These are phyloP conservation scores for Podaxis pistillaris DNA, from an alignment of 768 basidiomycete species.

Conservation along the genomic window DNA sequence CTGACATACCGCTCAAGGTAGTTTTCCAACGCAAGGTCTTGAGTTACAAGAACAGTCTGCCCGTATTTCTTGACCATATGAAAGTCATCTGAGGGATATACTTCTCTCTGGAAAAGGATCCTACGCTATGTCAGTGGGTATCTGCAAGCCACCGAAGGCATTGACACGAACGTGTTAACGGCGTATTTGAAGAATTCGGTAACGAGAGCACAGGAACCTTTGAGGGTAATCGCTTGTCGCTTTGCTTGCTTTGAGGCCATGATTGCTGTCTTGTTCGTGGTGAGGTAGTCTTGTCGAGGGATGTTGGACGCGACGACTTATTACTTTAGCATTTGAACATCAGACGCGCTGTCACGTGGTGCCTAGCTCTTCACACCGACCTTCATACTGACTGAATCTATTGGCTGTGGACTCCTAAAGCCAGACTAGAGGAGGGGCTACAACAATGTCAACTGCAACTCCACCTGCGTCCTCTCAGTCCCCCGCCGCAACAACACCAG, in stretches of 20 bases:
- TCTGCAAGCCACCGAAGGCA: neutral
- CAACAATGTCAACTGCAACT: constrained; percentile 44
- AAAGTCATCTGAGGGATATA: constrained; percentile 98
- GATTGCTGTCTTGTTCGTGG: constrained; percentile 11
- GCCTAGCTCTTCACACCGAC: neutral
- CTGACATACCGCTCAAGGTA: constrained; percentile 75
- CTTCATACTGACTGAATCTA: neutral
- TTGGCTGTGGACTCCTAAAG: neutral
- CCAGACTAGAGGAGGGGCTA: neutral
- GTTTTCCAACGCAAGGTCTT: constrained; percentile 89
- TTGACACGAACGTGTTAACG: constrained; percentile 81
- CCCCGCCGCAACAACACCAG: constrained; percentile 47
- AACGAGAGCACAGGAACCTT: constrained; percentile 90
- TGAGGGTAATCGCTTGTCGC: constrained; percentile 86
- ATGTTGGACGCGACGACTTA: constrained; percentile 14
- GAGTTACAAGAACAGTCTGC: constrained; percentile 90
- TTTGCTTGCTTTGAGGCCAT: constrained; percentile 51
- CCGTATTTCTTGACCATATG: constrained; percentile 99
- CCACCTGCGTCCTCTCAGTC: constrained; percentile 53
- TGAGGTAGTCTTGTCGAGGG: constrained; percentile 11
- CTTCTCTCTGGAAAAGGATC: constrained; percentile 93
- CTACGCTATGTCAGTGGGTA: constrained; percentile 37
- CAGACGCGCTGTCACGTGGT: constrained; percentile 33
- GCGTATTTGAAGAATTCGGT: constrained; percentile 99
- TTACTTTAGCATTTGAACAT: constrained; percentile 18